Percentiles rank a stretch among this genome's conserved stretches.
These are phyloP conservation scores for Kodamaea sagamina DNA, from an alignment of 805 yeast species.

Conservation along the genomic window DNA sequence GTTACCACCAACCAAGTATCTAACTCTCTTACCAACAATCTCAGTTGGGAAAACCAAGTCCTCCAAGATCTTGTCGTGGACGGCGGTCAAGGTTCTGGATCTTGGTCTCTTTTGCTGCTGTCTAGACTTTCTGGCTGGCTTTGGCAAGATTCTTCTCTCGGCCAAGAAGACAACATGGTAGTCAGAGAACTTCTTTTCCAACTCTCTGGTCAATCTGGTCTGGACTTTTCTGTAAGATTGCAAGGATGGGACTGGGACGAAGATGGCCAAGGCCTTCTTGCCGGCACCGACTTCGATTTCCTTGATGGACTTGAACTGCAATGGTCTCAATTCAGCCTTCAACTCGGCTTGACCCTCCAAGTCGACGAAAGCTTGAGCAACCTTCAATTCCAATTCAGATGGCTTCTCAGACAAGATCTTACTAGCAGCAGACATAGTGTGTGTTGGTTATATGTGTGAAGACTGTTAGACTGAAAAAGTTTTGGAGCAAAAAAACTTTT, in stretches of 20 bases:
- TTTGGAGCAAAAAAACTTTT: slow-evolving; percentile 15
- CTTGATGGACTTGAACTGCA: slow-evolving; percentile 97
- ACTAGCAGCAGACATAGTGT: slow-evolving; percentile 91
- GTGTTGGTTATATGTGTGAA: slow-evolving; percentile 14
- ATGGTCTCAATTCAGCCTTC: slow-evolving; percentile 97
- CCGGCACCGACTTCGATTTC: slow-evolving; percentile 98
- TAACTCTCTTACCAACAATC: slow-evolving; percentile 98
- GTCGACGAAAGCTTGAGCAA: slow-evolving; percentile 97
- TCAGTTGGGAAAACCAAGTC: slow-evolving; percentile 99
- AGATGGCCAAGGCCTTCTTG: slow-evolving; percentile 97
- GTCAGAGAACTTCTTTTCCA: slow-evolving; percentile 99
- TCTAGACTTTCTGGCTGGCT: slow-evolving; percentile 95
- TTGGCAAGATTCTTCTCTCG: slow-evolving; percentile 99
- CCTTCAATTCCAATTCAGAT: slow-evolving; percentile 98
- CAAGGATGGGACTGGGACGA: slow-evolving; percentile 96
- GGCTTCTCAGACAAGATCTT: slow-evolving; percentile 95
- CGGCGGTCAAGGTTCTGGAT: slow-evolving; percentile 98
- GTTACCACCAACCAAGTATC: slow-evolving; percentile 98
- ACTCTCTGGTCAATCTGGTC: slow-evolving; percentile 96
- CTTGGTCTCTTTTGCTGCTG: slow-evolving; percentile 98
- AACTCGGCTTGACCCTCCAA: slow-evolving; percentile 95
- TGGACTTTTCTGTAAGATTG: slow-evolving; percentile 95
- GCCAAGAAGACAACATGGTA: slow-evolving; percentile 99
- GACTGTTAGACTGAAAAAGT: slow-evolving; percentile 11
- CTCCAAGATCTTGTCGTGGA: slow-evolving; percentile 97